These are phyloP conservation scores for Begonia fuchsioides DNA, from an alignment of 306 rosid species.

Conservation along the genomic window DNA sequence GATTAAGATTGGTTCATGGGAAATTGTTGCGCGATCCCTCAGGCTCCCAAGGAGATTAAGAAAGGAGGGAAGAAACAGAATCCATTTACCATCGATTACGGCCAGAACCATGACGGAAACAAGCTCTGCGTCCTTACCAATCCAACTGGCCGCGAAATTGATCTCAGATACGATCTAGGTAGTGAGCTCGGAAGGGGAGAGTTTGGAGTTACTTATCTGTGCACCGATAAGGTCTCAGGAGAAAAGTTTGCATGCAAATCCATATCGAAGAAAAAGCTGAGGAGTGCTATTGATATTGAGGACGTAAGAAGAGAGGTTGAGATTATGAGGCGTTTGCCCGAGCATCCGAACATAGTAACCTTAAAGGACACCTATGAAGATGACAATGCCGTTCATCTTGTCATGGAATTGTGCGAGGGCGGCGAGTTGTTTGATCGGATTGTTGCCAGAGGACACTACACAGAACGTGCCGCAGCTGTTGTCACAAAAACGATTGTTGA, in stretches of 20 bases:
- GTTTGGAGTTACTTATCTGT: conserved; percentile 77
- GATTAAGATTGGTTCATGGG: conserved; percentile 37
- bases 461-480: conserved; percentile 85
- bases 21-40: conserved; percentile 54
- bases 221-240: conserved; percentile 43
- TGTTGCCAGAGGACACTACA: conserved; percentile 85
- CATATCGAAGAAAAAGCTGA: conserved; percentile 79
- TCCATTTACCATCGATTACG: conserved; percentile 45
- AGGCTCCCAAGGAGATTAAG: conserved; percentile 13
- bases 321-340: conserved; percentile 66
- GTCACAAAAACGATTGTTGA: conserved; percentile 81
- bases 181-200: conserved; percentile 91
- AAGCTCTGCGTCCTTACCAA: conserved; percentile 43
- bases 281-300: conserved; percentile 61
- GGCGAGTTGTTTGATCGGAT: conserved; percentile 92
- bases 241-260: conserved; percentile 70
- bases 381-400: conserved; percentile 76
- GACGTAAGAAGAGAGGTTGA: conserved; percentile 93
- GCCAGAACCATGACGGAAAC: conserved; percentile 7
- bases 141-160: conserved; percentile 72
- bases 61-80: conserved; percentile 36
- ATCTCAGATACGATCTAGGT: conserved; percentile 47
- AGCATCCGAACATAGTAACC: conserved; percentile 53
- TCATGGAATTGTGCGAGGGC: conserved; percentile 96
- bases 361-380: conserved; percentile 83